A percentile compares a stretch with the other conserved stretches of the same genome.
Evolutionary conservation across 192 early-diverging fungal genomes (phyloP).

Genomic region (Coemansia asiatica): DNA sequence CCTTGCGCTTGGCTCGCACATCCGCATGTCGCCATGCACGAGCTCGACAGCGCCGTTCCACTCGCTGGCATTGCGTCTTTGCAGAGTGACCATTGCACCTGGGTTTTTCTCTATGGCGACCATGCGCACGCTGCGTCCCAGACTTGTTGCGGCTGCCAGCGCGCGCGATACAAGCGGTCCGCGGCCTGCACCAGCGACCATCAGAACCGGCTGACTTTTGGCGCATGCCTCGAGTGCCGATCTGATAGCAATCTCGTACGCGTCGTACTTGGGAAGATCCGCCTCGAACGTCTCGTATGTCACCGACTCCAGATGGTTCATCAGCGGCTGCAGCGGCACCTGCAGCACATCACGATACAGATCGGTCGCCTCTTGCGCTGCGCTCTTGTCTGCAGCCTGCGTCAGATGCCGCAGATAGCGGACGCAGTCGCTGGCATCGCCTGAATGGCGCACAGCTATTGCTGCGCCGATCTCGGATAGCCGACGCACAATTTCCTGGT

Average conservation of each 20-base stretch:
- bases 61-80: constrained; percentile 65
- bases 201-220: constrained; percentile 57
- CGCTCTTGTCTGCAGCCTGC: constrained; percentile 59
- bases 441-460: constrained; percentile 19
- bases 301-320: constrained; percentile 90
- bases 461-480: constrained; percentile 43
- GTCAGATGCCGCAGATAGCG: constrained; percentile 80
- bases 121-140: constrained; percentile 62
- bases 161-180: constrained; percentile 91
- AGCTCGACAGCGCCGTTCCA: constrained; percentile 86
- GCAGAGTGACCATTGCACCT: constrained; percentile 84
- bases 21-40: constrained; percentile 89
- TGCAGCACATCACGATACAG: constrained; percentile 92
- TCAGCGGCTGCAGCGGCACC: constrained; percentile 84
- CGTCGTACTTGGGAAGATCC: constrained; percentile 90
- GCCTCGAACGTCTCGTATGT: constrained; percentile 98
- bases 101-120: constrained; percentile 97
- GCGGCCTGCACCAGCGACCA: constrained; percentile 94
- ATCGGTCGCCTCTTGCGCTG: constrained; percentile 43
- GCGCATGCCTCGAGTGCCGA: constrained; percentile 54
- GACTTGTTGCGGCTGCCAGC: constrained; percentile 70
- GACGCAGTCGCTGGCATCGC: constrained; percentile 14
- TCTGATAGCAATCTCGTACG: constrained; percentile 77
- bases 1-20: constrained; percentile 69
- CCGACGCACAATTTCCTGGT: constrained; percentile 60